A percentile compares a stretch with the other conserved stretches of the same genome.
Evolutionary conservation across 2,329 filamentous ascomycete species (phyloP).

Genomic region (Exophiala sideris): DNA sequence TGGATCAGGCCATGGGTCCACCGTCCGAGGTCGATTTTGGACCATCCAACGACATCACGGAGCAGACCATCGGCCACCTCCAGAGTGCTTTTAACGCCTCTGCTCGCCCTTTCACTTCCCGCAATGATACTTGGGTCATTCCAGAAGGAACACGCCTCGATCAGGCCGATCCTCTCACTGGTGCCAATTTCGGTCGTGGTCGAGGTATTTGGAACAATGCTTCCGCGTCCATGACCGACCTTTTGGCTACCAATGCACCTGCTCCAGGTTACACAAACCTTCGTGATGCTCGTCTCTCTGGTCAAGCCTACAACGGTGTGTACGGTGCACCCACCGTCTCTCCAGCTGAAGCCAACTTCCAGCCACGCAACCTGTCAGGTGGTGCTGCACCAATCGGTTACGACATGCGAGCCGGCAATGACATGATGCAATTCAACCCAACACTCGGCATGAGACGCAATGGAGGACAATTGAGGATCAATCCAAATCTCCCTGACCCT

Average conservation of each 20-base stretch:
- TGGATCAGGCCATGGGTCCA: constrained; percentile 57
- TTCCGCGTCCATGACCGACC: constrained; percentile 15
- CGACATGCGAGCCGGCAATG: constrained; percentile 17
- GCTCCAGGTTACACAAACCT: constrained; percentile 11
- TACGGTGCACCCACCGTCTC: constrained; percentile 22
- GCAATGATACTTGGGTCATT: constrained; percentile 42
- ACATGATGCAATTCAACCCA: constrained; percentile 16
- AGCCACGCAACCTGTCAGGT: constrained; percentile 19
- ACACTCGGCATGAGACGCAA: constrained; percentile 22
- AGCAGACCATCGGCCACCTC: constrained; percentile 49
- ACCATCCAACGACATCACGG: constrained; percentile 45
- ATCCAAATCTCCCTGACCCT: constrained; percentile 17
- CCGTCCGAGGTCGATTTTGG: constrained; percentile 53
- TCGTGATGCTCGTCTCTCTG: constrained; percentile 22
- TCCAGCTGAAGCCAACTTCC: constrained; percentile 17
- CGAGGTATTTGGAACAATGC: constrained; percentile 34
- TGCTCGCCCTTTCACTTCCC: constrained; percentile 40
- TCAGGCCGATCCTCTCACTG: constrained; percentile 41
- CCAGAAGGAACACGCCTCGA: constrained; percentile 46
- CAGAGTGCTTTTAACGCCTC: constrained; percentile 54
- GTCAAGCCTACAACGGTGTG: constrained; percentile 21
- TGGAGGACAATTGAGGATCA: constrained; percentile 19
- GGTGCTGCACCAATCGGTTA: constrained; percentile 14
- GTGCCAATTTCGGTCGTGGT: constrained; percentile 37
- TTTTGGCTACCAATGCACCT: constrained; percentile 18